Evolutionary conservation across 2,329 filamentous ascomycete genomes (phyloP), one percentile per base, ranked within the genome.

Genomic region (Ampelomyces quisqualis): DNA sequence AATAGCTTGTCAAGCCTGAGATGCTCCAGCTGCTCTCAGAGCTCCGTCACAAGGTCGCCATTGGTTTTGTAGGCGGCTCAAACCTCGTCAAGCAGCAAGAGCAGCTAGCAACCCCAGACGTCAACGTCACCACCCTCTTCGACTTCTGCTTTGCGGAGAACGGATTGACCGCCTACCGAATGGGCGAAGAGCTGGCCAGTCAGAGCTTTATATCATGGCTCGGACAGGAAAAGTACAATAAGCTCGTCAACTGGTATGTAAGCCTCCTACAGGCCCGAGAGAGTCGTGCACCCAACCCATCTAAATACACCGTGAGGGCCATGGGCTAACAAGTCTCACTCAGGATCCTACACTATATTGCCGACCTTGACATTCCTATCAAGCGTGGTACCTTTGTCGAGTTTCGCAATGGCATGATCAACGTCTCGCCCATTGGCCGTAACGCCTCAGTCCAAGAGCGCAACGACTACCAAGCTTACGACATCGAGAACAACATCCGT

Each of bases 71-170:
- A 47, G 93, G 93, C 62, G 93, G 93, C 67, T 93, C 87, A 60
- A 86, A 97, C 77, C 81, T 95, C 49, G 74, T 71, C 68, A 97
- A 98, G 77, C 93, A 97, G 73, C 89, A 97, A 72, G 93, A 97
- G 72, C 91, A 97, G 75, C 81, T 97, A 48, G 90, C 90, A 67
- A 78, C 81, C 3, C 36, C 53, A 5, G 68, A 79, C 18, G 78
- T 85, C 56, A 69, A 76, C 57, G 91, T 97, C 47, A 90, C 84
- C 37, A 77, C 81, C 48, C 83, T 97, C 62, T 98, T 98, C 77
- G 93, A 98, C 77, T 98, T 88, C 75, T 93, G 86, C 80, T 98
- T 98, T 75, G 77, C 90, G 44, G 93, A 98, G 76, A 98, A 98
- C 73, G 93, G 93, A 8, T 81, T 98, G 56, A 94, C 87, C 2